Percentiles rank a stretch among this genome's conserved stretches.
Evolutionary conservation across 2,329 filamentous ascomycete species (phyloP).

Genomic region (Neoscytalidium dimidiatum): DNA sequence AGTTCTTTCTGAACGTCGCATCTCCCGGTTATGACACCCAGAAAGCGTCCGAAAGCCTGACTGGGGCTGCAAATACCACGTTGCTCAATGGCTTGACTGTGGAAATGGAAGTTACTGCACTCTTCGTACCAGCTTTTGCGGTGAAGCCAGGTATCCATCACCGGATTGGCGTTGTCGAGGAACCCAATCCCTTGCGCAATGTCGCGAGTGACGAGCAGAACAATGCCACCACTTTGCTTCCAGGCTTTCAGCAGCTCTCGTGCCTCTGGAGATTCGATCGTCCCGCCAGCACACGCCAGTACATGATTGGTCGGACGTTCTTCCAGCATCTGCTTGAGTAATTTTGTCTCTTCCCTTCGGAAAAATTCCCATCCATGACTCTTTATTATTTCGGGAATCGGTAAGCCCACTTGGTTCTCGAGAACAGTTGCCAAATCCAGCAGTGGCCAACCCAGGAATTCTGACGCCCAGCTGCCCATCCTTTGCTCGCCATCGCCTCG

Average conservation of each 20-base stretch:
- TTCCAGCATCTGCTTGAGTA: conserved; percentile 72
- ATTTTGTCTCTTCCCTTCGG: conserved; percentile 72
- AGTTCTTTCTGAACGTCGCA: conserved; percentile 56
- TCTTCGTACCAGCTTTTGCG: conserved; percentile 87
- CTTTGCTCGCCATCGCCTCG: conserved; percentile 96
- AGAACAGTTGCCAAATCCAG: conserved; percentile 87
- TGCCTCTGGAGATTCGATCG: conserved; percentile 83
- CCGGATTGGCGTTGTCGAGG: conserved; percentile 86
- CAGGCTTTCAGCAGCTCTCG: conserved; percentile 71
- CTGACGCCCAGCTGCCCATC: conserved; percentile 80
- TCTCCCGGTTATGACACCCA: conserved; percentile 68
- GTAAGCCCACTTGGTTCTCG: conserved; percentile 70
- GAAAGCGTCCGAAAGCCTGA: conserved; percentile 54
- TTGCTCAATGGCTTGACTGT: conserved; percentile 70
- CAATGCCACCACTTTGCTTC: conserved; percentile 68
- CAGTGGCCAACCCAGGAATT: conserved; percentile 72
- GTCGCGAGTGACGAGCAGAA: conserved; percentile 84
- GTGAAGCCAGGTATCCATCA: conserved; percentile 85
- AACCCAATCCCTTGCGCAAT: conserved; percentile 87
- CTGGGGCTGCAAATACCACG: conserved; percentile 63
- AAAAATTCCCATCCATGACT: conserved; percentile 85
- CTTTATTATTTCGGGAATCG: conserved; percentile 84
- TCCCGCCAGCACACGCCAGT: conserved; percentile 90
- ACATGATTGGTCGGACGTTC: conserved; percentile 76
- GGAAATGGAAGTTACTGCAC: conserved; percentile 93